Evolutionary conservation across 2,329 filamentous ascomycete species (phyloP).

Genomic region (Epichloe typhina): DNA sequence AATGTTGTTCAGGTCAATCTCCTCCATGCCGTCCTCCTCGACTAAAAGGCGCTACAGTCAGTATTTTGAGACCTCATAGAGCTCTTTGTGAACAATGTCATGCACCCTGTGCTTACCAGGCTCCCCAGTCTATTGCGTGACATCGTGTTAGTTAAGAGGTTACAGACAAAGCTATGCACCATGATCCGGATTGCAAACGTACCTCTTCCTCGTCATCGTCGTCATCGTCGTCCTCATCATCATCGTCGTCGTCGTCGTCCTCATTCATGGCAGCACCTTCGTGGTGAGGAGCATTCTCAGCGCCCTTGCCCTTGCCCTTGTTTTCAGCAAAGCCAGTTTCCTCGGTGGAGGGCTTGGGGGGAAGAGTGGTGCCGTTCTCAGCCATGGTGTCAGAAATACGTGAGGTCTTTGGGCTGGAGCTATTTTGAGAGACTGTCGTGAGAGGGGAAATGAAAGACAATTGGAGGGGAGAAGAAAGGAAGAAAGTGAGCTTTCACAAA

Average conservation of each 20-base stretch:
- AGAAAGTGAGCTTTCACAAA: slow-evolving; percentile 8
- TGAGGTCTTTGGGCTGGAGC: neutral
- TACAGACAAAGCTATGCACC: neutral
- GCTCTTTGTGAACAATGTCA: neutral
- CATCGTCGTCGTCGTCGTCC: slow-evolving; percentile 61
- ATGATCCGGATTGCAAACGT: slow-evolving; percentile 1
- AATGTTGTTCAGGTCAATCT: slow-evolving; percentile 85
- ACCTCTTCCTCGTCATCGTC: slow-evolving; percentile 28
- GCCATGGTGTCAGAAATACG: slow-evolving; percentile 22
- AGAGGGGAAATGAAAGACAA: neutral
- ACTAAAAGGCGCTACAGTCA: slow-evolving; percentile 4
- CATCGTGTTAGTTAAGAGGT: slow-evolving; percentile 11
- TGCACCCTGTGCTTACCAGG: slow-evolving; percentile 14
- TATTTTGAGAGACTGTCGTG: neutral
- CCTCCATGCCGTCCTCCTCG: slow-evolving; percentile 74
- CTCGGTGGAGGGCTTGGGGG: slow-evolving; percentile 30
- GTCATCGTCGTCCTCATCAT: slow-evolving; percentile 27
- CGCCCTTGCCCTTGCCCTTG: slow-evolving; percentile 84
- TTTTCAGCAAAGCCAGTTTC: slow-evolving; percentile 31
- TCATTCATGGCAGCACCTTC: slow-evolving; percentile 51
- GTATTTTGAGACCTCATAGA: neutral
- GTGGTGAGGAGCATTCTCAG: slow-evolving; percentile 38
- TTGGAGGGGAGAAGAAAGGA: slow-evolving; percentile 2
- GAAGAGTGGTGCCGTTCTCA: slow-evolving; percentile 35
- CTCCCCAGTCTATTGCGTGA: slow-evolving; percentile 14